Evolutionary conservation across 805 yeast genomes (phyloP).

Genomic region (Lachancea fermentati): DNA sequence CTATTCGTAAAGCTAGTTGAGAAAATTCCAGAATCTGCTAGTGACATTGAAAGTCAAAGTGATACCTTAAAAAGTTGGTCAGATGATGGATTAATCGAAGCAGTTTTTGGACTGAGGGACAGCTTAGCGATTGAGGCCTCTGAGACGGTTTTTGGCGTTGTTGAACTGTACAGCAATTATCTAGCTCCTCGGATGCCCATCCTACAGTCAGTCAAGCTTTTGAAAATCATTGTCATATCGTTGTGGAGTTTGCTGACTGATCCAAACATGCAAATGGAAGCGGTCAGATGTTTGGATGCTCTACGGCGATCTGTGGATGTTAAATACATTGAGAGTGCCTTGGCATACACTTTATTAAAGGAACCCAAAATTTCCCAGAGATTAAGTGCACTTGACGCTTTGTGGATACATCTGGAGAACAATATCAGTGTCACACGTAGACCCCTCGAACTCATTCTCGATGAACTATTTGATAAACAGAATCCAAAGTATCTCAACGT

Average conservation of each 20-base stretch:
- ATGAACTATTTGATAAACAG: constrained; percentile 46
- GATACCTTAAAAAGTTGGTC: constrained; percentile 23
- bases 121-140: constrained; percentile 10
- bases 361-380: constrained; percentile 36
- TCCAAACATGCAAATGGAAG: constrained; percentile 58
- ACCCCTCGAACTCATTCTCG: constrained; percentile 65
- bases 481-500: constrained; percentile 40
- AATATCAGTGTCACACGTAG: constrained; percentile 37
- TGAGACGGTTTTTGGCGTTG: constrained; percentile 25
- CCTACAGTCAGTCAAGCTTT: constrained; percentile 18
- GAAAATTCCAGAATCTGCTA: constrained; percentile 38
- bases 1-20: constrained; percentile 36
- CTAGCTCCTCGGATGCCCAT: constrained; percentile 25
- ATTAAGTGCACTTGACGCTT: constrained; percentile 50
- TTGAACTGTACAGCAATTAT: constrained; percentile 28
- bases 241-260: constrained; percentile 53
- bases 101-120: constrained; percentile 18
- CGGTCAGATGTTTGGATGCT: constrained; percentile 58
- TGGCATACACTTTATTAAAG: constrained; percentile 49
- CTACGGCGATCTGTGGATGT: constrained; percentile 50
- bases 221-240: constrained; percentile 32
- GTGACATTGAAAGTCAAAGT: constrained; percentile 2
- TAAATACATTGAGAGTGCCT: constrained; percentile 65
- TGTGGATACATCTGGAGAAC: constrained; percentile 69
- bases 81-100: constrained; percentile 31